Evolutionary conservation across 352 stramenopile species (phyloP).

Genomic region (Globisporangium spiculum): DNA sequence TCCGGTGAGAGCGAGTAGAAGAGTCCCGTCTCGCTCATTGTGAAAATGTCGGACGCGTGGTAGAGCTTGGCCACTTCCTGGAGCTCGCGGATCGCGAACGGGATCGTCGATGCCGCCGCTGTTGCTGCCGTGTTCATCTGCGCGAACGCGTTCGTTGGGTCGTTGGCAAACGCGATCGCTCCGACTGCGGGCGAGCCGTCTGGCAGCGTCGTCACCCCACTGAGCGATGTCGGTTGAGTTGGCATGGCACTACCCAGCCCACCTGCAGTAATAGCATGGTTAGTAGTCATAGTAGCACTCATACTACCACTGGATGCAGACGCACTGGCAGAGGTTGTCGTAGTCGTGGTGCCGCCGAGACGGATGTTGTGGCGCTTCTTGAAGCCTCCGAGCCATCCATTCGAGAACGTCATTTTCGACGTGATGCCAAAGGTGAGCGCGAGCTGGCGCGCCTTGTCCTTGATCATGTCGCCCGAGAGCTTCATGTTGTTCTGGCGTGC

Average conservation of each 20-base stretch:
- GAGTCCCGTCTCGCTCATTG: constrained; percentile 52
- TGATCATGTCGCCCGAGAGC: constrained; percentile 62
- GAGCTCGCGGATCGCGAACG: constrained; percentile 27
- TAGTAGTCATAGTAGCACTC: not conserved
- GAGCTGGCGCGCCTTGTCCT: constrained; percentile 44
- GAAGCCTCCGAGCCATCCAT: constrained; percentile 61
- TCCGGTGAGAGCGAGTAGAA: constrained; percentile 52
- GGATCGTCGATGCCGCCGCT: constrained; percentile 12
- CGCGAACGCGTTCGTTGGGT: not conserved
- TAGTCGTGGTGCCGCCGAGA: constrained; percentile 25
- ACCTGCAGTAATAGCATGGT: not conserved
- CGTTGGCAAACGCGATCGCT: not conserved
- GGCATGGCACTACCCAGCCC: not conserved
- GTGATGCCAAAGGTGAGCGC: constrained; percentile 38
- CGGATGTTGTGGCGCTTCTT: constrained; percentile 66
- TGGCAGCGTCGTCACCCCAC: not conserved
- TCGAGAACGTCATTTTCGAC: constrained; percentile 55
- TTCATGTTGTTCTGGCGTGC: constrained; percentile 44
- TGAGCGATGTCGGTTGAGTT: not conserved
- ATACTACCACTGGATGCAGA: not conserved
- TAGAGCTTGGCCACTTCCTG: constrained; percentile 37
- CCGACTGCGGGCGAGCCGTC: not conserved
- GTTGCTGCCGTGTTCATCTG: not conserved
- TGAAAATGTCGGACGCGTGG: constrained; percentile 48
- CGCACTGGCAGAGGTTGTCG: not conserved